These are phyloP conservation scores for Lyophyllum atratum DNA, from an alignment of 768 basidiomycete species.

Conservation along the genomic window DNA sequence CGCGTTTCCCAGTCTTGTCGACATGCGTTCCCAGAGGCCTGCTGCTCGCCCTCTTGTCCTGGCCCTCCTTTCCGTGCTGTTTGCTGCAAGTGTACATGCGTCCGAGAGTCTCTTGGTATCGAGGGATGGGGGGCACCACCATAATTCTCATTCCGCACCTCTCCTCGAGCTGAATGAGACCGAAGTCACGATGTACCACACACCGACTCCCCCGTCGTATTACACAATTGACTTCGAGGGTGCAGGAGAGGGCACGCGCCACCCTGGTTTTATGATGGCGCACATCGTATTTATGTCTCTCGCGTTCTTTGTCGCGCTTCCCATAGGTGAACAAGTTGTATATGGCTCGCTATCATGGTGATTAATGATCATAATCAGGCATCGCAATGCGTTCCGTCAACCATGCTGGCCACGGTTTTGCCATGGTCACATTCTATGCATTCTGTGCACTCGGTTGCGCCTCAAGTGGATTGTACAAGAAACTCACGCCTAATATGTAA, in stretches of 20 bases:
- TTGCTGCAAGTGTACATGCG: slow-evolving; percentile 19
- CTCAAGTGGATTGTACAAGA: slow-evolving; percentile 70
- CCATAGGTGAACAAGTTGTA: slow-evolving; percentile 57
- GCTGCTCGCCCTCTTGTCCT: slow-evolving; percentile 1
- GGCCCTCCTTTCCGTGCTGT: slow-evolving; percentile 11
- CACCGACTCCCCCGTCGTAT: slow-evolving; percentile 78
- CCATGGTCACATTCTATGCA: slow-evolving; percentile 63
- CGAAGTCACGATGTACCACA: slow-evolving; percentile 62
- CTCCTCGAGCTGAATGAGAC: slow-evolving; percentile 76
- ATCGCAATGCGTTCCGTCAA: slow-evolving; percentile 80
- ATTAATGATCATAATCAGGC: slow-evolving; percentile 41
- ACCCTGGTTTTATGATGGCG: slow-evolving; percentile 70
- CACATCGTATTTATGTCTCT: slow-evolving; percentile 76
- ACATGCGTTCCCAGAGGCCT: slow-evolving; percentile 17
- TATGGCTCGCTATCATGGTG: background rate
- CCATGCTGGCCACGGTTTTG: slow-evolving; percentile 61
- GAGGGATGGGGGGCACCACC: slow-evolving; percentile 45
- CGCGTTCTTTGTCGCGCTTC: slow-evolving; percentile 84
- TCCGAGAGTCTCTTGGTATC: slow-evolving; percentile 16
- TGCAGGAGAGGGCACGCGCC: slow-evolving; percentile 41
- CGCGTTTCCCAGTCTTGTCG: slow-evolving; percentile 4
- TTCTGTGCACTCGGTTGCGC: slow-evolving; percentile 66
- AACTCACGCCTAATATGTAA: slow-evolving; percentile 82
- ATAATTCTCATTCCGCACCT: slow-evolving; percentile 50
- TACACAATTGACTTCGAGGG: slow-evolving; percentile 78